Base-by-base conservation (phyloP, 805 yeast species). In the Kodamaea laetipori region DNA sequence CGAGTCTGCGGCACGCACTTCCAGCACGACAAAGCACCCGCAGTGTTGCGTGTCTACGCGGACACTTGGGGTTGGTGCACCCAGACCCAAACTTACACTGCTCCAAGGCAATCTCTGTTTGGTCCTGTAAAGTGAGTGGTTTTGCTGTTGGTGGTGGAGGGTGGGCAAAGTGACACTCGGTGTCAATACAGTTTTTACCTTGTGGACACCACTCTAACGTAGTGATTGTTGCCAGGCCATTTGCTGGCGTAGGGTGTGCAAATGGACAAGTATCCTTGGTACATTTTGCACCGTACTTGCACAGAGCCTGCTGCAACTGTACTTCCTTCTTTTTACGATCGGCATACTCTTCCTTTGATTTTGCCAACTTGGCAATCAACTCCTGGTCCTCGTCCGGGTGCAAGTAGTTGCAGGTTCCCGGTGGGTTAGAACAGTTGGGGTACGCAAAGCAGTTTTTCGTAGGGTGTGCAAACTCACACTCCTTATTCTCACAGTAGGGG, bases 171-270 rank as follows among this genome's bases (percentile, higher is more conserved):
- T 69, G 70, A 66, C 97, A 90, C 11, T 57, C 52, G 0, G 74
- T 61, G 57, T 88, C 79, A 18, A 64, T 51, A 68, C 97, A 90
- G 15, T 66, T 62, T 52, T 83, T 75, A 51, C 86, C 86, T 27
- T 72, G 79, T 6, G 82, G 67, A 69, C 97, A 90, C 95, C 95
- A 86, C 51, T 80, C 84, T 37, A 78, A 66, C 12, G 76, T 74
- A 11, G 77, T 69, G 31, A 89, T 87, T 53, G 81, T 80, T 21
- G 90, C 89, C 48, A 77, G 81, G 49, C 75, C 78, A 65, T 85
- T 87, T 12, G 88, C 85, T 1, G 95, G 94, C 0, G 96, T 87
- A 35, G 97, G 96, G 60, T 90, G 97, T 18, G 90, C 96, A 68
- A 83, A 88, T 21, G 90, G 88, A 69, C 97, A 90, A 49, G 79